A percentile compares a stretch with the other conserved stretches of the same genome.
Evolutionary conservation across 306 rosid species (phyloP).

Genomic region (Glycine latifolia): DNA sequence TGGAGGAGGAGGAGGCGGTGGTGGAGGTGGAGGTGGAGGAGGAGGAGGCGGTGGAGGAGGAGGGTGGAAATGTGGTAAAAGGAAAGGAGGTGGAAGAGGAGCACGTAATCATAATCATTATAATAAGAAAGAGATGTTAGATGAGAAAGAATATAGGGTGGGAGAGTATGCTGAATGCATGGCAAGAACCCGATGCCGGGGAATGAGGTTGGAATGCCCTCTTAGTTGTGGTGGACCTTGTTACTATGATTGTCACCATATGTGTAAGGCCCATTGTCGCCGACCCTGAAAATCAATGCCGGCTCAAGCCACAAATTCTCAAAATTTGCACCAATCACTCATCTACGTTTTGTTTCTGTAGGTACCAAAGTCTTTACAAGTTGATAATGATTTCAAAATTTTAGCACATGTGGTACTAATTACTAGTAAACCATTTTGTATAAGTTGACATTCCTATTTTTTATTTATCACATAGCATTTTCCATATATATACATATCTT

Average conservation of each 20-base stretch:
- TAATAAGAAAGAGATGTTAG: no score
- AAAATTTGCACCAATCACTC: not conserved
- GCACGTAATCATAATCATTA: no score
- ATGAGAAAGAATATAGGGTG: slow-evolving; percentile 46
- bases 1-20: no score
- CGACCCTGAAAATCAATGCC: slow-evolving; percentile 40
- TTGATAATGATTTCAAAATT: not conserved
- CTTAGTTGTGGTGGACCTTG: slow-evolving; percentile 95
- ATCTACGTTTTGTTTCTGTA: no score
- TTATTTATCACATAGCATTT: no score
- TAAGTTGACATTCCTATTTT: no score
- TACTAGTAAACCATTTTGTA: not conserved
- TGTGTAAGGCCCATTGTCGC: slow-evolving; percentile 87
- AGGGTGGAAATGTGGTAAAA: slow-evolving; percentile 20
- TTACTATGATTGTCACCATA: slow-evolving; percentile 79
- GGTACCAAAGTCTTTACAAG: not conserved
- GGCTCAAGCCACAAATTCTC: not conserved
- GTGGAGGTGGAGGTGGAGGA: no score
- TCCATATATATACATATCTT: no score
- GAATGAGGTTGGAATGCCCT: slow-evolving; percentile 87
- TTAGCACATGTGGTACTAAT: not conserved
- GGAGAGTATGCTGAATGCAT: slow-evolving; percentile 89
- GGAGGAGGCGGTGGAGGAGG: not conserved
- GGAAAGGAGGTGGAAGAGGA: slow-evolving; percentile 43
- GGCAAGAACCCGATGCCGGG: slow-evolving; percentile 69